These are phyloP conservation scores for Fusarium bactridioides DNA, from an alignment of 2,329 filamentous ascomycete genomes.

Conservation along the genomic window DNA sequence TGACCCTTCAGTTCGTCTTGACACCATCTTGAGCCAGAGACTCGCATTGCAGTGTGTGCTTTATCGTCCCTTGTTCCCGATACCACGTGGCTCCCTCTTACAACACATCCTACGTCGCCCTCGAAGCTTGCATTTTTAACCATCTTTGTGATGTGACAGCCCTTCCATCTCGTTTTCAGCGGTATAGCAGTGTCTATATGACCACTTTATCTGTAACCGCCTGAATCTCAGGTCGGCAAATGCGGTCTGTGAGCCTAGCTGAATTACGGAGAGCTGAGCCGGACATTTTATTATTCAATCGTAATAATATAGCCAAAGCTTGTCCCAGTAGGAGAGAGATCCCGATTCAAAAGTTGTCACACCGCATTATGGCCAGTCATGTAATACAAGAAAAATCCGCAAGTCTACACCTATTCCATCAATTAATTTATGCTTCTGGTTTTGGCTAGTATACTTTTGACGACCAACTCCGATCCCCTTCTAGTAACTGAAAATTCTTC, in stretches of 20 bases:
- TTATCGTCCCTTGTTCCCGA: slow-evolving; percentile 28
- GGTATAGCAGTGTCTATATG: slow-evolving; percentile 9
- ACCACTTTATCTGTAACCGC: slow-evolving; percentile 11
- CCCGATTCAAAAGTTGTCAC: not conserved
- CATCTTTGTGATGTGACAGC: slow-evolving; percentile 1
- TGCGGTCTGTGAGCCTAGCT: slow-evolving; percentile 18
- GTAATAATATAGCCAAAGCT: not conserved
- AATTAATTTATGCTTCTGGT: not conserved
- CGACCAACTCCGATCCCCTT: not conserved
- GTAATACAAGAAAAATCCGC: slow-evolving; percentile 2
- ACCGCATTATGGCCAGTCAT: not conserved
- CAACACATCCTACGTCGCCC: not conserved
- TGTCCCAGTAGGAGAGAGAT: not conserved
- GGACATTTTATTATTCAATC: slow-evolving; percentile 1
- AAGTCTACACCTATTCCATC: not conserved
- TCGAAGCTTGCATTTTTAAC: slow-evolving; percentile 7
- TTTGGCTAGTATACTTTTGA: not conserved
- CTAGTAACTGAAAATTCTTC: not conserved
- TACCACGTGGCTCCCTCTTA: slow-evolving; percentile 26
- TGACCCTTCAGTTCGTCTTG: slow-evolving; percentile 9
- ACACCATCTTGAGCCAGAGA: slow-evolving; percentile 5
- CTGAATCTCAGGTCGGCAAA: slow-evolving; percentile 21
- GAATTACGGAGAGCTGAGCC: slow-evolving; percentile 22
- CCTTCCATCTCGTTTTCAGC: not conserved
- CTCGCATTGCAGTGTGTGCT: slow-evolving; percentile 2